Evolutionary conservation across 1,284 basidiomycete genomes (phyloP), one percentile per base, ranked within the genome.

Genomic region (Blastosporella zonata): DNA sequence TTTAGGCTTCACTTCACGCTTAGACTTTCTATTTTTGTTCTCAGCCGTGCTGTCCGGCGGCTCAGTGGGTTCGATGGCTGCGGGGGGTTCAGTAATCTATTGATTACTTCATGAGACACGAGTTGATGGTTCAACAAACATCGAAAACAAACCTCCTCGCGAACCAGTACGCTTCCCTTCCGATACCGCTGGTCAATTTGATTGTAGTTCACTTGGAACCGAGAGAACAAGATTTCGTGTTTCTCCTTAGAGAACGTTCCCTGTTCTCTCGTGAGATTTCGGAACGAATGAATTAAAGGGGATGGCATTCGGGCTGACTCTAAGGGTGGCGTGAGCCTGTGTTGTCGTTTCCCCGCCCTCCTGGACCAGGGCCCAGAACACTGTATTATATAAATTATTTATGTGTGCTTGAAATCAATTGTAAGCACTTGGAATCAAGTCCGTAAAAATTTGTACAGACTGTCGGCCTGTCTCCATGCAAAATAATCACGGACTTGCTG

Each of bases 341-440:
- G 82, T 77, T 1, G 88, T 84, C 0, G 82, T 86, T 62, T 87
- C 71, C 0, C 84, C 87, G 6, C 84, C 90, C 58, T 87, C 75
- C 35, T 90, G 82, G 0, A 98, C 84, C 7, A 99, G 76, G 0
- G 94, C 89, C 97, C 96, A 99, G 65, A 98, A 99, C 0, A 76
- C 75, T 0, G 97, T 98, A 62, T 99, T 99, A 73, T 99, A 96
- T 18, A 99, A 73, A 63, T 98, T 99, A 67, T 99, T 99, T 66
- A 99, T 91, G 65, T 99, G 97, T 0, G 97, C 94, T 97, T 61
- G 23, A 52, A 52, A 28, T n/a, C n/a, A 35, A n/a, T n/a, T 6
- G 40, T 52, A 49, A 53, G 56, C 52, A 43, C 22, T 20, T 7
- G 15, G 27, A 37, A 31, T 42, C 17, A 21, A 56, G 50, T 8